Base-by-base conservation (phyloP, 768 basidiomycete genomes). In the Auricularia heimuer region DNA sequence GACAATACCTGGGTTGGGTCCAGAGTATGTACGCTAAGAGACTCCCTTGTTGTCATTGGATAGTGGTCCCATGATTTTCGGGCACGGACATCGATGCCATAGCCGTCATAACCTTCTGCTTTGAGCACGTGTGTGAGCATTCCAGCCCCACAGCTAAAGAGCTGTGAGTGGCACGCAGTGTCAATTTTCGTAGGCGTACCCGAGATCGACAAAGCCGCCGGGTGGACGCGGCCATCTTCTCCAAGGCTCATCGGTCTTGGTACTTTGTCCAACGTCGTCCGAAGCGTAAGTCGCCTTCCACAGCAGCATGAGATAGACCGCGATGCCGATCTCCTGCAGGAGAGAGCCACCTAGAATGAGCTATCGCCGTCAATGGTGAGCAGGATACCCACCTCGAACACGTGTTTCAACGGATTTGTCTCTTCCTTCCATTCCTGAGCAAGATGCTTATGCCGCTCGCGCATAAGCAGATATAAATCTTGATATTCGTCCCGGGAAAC, bases 341-440 rank as follows among this genome's bases (percentile, higher is more conserved):
- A 47, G 35, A 12, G 54, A 14, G 39, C 33, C 3, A 62, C 10
- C 34, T 11, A 63, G 21, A 29, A 29, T 42, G 39, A 42, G 39
- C 39, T 16, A 35, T 14, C 51, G 62, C n/a, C 42, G 18, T 34
- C 66, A 54, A 29, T 29, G 29, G 29, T 29, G 29, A 29, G 29
- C 21, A 54, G 3, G 1, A 34, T 64, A 68, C 78, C 67, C 64
- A 87, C 90, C 83, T 95, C 93, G 65, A 88, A 95, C 6, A 95
- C 90, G 75, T 95, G 93, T 73, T 95, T 95, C 54, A 87, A 71
- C 0, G 93, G 92, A 73, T 95, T 92, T 0, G 93, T 95, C 4
- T 80, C 83, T 69, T 94, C 90, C 58, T 81, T 80, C 93, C 93
- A 95, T 4, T 81, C 80, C 69, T 82, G 77, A 3, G 92, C 83